Evolutionary conservation across 192 early-diverging fungal genomes (phyloP).

Genomic region (Pilobolus umbonatus): DNA sequence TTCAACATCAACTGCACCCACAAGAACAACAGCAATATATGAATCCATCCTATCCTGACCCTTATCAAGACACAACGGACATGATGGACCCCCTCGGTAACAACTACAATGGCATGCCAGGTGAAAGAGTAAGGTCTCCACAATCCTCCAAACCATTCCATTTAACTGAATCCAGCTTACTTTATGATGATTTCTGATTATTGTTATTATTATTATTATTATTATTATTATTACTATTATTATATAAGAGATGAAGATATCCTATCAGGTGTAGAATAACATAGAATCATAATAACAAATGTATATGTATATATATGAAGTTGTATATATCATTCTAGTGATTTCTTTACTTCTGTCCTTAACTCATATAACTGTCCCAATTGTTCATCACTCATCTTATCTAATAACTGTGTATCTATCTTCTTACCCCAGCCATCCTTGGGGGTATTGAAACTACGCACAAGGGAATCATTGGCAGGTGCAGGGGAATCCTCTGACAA

Average conservation of each 20-base stretch:
- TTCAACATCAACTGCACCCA: conserved; percentile 6
- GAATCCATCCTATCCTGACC: conserved; percentile 5
- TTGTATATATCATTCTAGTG: too few species aligned
- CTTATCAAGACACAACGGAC: too few species aligned
- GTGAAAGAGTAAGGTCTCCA: too few species aligned
- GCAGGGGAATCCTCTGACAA: conserved; percentile 9
- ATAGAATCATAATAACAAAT: too few species aligned
- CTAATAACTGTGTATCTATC: conserved; percentile 33
- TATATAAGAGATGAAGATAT: background rate
- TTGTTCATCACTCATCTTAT: conserved; percentile 56
- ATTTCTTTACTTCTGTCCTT: conserved; percentile 38
- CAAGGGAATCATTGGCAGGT: conserved; percentile 10
- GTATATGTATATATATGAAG: too few species aligned
- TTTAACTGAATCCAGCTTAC: too few species aligned
- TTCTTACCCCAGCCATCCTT: conserved; percentile 31
- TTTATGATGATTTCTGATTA: background rate
- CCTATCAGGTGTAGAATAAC: too few species aligned
- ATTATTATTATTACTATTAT: background rate
- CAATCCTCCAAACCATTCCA: too few species aligned
- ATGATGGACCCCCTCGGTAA: background rate
- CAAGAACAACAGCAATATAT: conserved; percentile 10
- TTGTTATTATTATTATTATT: background rate
- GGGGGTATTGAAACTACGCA: conserved; percentile 13
- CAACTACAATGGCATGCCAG: background rate
- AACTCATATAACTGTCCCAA: conserved; percentile 53